Base-by-base conservation (phyloP, 192 early-diverging fungal species). In the Neocallimastix lanati region DNA sequence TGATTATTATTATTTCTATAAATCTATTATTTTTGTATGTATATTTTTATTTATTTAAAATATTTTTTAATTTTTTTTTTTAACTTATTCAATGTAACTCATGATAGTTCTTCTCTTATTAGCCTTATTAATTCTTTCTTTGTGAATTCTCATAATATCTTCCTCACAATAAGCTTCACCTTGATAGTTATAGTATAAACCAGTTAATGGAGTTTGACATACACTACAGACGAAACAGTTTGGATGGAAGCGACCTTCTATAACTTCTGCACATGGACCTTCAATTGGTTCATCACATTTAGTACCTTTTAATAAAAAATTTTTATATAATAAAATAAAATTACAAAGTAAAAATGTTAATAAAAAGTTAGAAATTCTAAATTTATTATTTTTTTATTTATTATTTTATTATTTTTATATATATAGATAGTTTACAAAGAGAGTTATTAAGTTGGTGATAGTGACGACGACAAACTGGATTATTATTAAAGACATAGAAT, bases 401-500 rank as follows among this genome's bases (percentile, higher is more conserved):
- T 33, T 33, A 6, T 33, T 33, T 33, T 33, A 6, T 33, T 33
- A 25, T n/a, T 16, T 76, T 18, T 81, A 84, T 80, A 94, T 93
- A 84, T 33, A 86, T 85, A 81, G 94, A 97, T 18, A 84, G 82
- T 78, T 87, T 89, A 82, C 95, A 97, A 29, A 97, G 88, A 28
- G 94, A 95, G 78, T 91, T 90, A 82, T 94, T 95, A 78, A 92
- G 84, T 86, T 91, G 88, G 80, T 97, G 94, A 82, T 95, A 97
- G 85, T 95, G 93, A 30, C 92, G 87, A 78, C 88, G 85, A 84
- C 95, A 96, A 83, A 94, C 93, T 77, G 94, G 96, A 37, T 87
- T 86, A 83, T 93, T 88, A 2, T 93, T 91, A 83, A 90, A 90
- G n/a, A 97, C 96, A 83, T 95, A 97, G 81, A 97, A 97, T 77